Base-by-base conservation (phyloP, 129 eudicot genomes). In the Escallonia rubra region DNA sequence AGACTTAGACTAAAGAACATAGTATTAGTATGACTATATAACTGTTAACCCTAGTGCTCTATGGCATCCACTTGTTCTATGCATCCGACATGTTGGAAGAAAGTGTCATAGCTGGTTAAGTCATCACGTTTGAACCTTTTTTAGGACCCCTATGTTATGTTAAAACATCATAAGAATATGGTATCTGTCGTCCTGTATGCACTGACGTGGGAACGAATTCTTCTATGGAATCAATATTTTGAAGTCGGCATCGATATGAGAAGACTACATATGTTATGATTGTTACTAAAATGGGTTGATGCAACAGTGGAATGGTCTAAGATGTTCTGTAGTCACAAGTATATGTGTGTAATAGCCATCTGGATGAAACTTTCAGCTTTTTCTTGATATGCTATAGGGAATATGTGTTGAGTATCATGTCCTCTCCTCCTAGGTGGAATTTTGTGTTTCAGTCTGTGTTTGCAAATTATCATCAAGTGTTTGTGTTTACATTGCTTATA, bases 1-100 rank as follows among this genome's bases (percentile, higher is more conserved):
- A 89, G 99, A 89, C 97, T 94, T 72, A 85, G 80, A 82, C 88
- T 85, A 79, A 80, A 80, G 80, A 77, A 82, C 77, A 76, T 80
- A 80, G 73, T 80, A 68, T 60, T 75, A 77, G 74, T 76, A 74
- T 73, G 63, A 72, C 70, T 83, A 70, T 61, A 58, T 8, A 61
- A 57, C 67, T 76, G 61, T 74, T 58, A 66, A 71, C 64, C 77
- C 38, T 72, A 66, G 82, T 72, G 73, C 68, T 66, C 67, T 67
- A 45, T 77, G 64, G 52, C 79, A 60, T 51, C 74, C 73, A 74
- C 84, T 68, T 81, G 72, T 73, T 71, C 75, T 77, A 59, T 79
- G 78, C 81, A 68, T 74, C 74, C 76, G 73, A 73, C 56, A 11
- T 78, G 67, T 74, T 74, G 73, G 82, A 65, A 42, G 66, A 55